Evolutionary conservation across 1,284 basidiomycete species (phyloP), one percentile per base, ranked within the genome.

Genomic region (Cutaneotrichosporon daszewskae): DNA sequence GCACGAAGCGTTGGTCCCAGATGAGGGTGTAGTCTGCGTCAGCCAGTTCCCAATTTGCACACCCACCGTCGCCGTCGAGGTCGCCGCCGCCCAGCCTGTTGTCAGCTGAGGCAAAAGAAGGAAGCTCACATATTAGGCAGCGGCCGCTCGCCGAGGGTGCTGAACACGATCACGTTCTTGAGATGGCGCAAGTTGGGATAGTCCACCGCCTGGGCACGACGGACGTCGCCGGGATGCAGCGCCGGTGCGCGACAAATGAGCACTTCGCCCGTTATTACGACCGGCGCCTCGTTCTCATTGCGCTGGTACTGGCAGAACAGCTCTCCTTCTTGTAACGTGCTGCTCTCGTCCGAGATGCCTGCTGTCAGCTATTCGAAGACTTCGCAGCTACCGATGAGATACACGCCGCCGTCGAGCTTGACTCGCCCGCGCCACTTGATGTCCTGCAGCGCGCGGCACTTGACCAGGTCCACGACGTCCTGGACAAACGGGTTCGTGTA

Each of bases 81-180:
- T 72, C 71, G 3, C 71, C 71, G 5, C 71, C 71, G 6, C 68
- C 65, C 0, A 72, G 55, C 62, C 66, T 69, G 32, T 10, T 10
- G 40, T 54, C 39, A 54, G 49, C 38, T 17, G 22, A 2, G n/a
- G 17, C 0, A 4, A 16, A 4, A 8, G 5, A 5, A 1, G 7
- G 11, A 7, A 11, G 39, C 64, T 44, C 24, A 65, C 67, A 65
- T 69, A 43, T 66, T 65, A 4, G 71, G 68, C 4, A 72, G 49
- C 43, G 68, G 68, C 1, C 69, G 51, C 4, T 45, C 32, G 4
- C 71, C 71, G 32, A 60, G 46, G 1, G 49, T 58, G 43, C 58
- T 68, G 54, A 72, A 70, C 9, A 72, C 64, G 18, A 71, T 60
- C 17, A 71, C 68, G 33, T 72, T 72, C 45, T 61, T 62, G 12